Evolutionary conservation across 768 basidiomycete genomes (phyloP).

Genomic region (Boletus edulis): DNA sequence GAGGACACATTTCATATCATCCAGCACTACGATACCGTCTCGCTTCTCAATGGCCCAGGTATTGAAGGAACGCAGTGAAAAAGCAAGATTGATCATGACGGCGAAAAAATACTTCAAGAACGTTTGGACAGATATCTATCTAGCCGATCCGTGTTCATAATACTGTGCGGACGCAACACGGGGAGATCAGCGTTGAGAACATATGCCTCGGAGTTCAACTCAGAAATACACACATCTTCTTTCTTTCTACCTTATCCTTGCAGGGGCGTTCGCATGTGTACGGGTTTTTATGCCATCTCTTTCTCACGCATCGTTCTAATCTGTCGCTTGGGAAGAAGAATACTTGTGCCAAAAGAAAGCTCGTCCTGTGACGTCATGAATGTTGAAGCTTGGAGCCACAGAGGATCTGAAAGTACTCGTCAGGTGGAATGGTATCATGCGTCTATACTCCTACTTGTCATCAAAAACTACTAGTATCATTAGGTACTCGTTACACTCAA

Average conservation of each 20-base stretch:
- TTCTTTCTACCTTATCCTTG: too few relatives aligned
- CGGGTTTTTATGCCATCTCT: not conserved
- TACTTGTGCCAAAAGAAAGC: too few relatives aligned
- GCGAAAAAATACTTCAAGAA: constrained; percentile 7
- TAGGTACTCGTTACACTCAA: not conserved
- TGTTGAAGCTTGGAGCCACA: too few relatives aligned
- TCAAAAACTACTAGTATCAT: too few relatives aligned
- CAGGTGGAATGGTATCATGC: too few relatives aligned
- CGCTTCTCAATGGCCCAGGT: constrained; percentile 15
- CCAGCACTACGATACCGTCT: constrained; percentile 2
- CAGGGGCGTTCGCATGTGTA: constrained; percentile 15
- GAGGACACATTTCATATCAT: constrained; percentile 16
- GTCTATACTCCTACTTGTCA: too few relatives aligned
- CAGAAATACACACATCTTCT: not conserved
- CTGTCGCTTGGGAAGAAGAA: constrained; percentile 15
- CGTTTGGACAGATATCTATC: constrained; percentile 8
- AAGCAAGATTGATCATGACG: constrained; percentile 9
- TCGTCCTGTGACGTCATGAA: not conserved
- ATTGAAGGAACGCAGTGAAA: constrained; percentile 10
- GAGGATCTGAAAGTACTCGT: too few relatives aligned
- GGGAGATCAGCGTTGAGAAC: not conserved
- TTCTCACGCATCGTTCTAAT: too few relatives aligned
- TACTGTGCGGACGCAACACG: constrained; percentile 3
- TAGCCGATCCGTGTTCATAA: constrained; percentile 14
- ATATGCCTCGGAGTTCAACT: constrained; percentile 8